Base-by-base conservation (phyloP, 2,329 filamentous ascomycete species). In the Ophiostoma novo-ulmi region DNA sequence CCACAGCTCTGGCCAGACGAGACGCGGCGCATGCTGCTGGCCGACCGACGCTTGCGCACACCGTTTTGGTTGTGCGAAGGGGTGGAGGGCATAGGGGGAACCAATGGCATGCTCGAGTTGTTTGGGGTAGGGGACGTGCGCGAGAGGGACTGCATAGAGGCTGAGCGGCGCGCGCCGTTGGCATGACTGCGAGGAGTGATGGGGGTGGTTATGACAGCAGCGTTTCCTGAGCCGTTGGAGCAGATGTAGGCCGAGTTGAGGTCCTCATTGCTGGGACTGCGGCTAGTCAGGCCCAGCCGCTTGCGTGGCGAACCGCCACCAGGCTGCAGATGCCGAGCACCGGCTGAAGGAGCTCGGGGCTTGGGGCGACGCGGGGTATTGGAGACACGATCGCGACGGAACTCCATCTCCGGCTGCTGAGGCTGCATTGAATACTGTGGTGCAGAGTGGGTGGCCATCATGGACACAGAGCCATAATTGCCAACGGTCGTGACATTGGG, bases 321-420 rank as follows among this genome's bases (percentile, higher is more conserved):
- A 17, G 55, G 80, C 78, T 36, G 78, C 80, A 81, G 78, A 74
- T 86, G 83, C 26, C 84, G 80, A 20, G 85, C 83, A 2, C 85
- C 85, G 0, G 85, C 84, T 1, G 84, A 86, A 1, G 84, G 85
- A 5, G 85, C 85, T 13, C 82, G 81, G 0, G 85, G 85, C 69
- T 83, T 83, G 14, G 82, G 81, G 41, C 81, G 80, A 39, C 80
- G 78, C 71, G 41, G 70, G 71, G 69, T 67, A 58, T 44, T 48
- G 35, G 69, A 63, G 71, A 48, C 71, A 61, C 66, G 73, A 58
- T 73, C 75, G 31, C 69, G 70, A 48, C 69, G 73, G 69, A 67
- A 68, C 41, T 72, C 71, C 36, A 67, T 35, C 61, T 70, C 38
- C 52, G 68, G 63, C 26, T 38, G 63, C 26, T 38, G 39, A 52